A percentile compares a stretch with the other conserved stretches of the same genome.
These are phyloP conservation scores for Kazachstania sp. DNA, from an alignment of 1,139 yeast genomes.

Conservation along the genomic window DNA sequence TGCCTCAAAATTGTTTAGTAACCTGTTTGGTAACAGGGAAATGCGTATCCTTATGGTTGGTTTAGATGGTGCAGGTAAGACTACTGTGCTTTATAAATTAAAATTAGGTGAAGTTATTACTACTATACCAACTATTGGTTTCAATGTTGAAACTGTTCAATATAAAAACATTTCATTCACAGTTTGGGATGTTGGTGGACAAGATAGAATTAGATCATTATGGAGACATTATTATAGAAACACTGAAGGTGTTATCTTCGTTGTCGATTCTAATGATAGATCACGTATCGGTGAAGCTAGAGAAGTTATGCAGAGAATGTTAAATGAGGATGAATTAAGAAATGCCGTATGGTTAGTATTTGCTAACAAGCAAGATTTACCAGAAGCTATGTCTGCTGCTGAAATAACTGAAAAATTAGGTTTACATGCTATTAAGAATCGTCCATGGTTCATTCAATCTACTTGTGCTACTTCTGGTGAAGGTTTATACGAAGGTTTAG, in stretches of 20 bases:
- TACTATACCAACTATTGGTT: slow-evolving; percentile 89
- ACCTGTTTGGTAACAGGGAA: slow-evolving; percentile 74
- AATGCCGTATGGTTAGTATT: slow-evolving; percentile 83
- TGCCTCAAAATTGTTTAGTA: slow-evolving; percentile 78
- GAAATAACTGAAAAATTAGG: slow-evolving; percentile 82
- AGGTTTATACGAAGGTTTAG: slow-evolving; percentile 84
- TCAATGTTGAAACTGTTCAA: slow-evolving; percentile 91
- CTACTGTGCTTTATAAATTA: slow-evolving; percentile 83
- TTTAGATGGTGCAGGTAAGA: slow-evolving; percentile 87
- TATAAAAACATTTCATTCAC: slow-evolving; percentile 91
- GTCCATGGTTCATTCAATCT: slow-evolving; percentile 88
- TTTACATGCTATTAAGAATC: slow-evolving; percentile 73
- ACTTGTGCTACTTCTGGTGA: slow-evolving; percentile 89
- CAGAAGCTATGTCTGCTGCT: slow-evolving; percentile 86
- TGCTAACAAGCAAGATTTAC: slow-evolving; percentile 91
- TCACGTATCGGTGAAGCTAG: slow-evolving; percentile 91
- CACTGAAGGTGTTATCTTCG: slow-evolving; percentile 90
- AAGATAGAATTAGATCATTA: slow-evolving; percentile 88
- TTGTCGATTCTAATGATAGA: slow-evolving; percentile 88
- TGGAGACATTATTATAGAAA: slow-evolving; percentile 95
- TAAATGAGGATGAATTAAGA: slow-evolving; percentile 88
- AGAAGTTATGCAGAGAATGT: slow-evolving; percentile 89
- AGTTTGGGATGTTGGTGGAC: slow-evolving; percentile 98
- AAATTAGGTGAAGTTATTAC: slow-evolving; percentile 90
- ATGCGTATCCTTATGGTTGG: slow-evolving; percentile 96